Evolutionary conservation across 257 asterid genomes (phyloP), one percentile per base, ranked within the genome.

Genomic region (Striga asiatica): DNA sequence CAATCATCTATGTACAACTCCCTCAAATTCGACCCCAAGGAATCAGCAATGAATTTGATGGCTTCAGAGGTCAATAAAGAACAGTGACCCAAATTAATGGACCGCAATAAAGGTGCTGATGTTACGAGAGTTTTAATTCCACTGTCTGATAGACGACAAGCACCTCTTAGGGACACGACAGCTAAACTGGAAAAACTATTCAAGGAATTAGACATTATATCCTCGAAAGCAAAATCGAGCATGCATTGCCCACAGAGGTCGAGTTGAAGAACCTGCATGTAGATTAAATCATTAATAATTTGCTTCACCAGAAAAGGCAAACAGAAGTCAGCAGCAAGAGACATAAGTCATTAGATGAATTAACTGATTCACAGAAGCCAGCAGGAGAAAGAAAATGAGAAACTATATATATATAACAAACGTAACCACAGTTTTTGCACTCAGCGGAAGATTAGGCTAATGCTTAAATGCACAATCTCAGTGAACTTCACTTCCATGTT

Each of bases 221-320:
- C 60, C 21, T 24, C 66, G 61, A 88, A 70, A 8, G 68, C 73
- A 49, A 43, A 45, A 75, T 85, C 95, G 48, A 79, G 71, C 64
- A 69, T 60, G 56, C 78, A 75, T 58, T 79, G 89, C 48, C 97
- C 97, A 38, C 95, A 80, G 3, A 85, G 75, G 46, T 89, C 97
- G 56, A 89, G 87, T 73, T 85, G 87, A 62, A 89, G 89, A 54
- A 89, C 94, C 97, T 89, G 91, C 76, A 69, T 54, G 21, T 61
- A 71, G 29, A 58, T 28, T 43, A 32, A 61, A 64, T 39, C 42
- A 31, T 14, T 54, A 61, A 9, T 50, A 21, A 29, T 25, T 49
- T 37, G 29, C 13, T 54, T 31, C 42, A 56, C 56, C 23, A 38
- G 18, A 34, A 54, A 17, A 29, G 13, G 8, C 48, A 41, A 9